Percentiles rank a stretch among this genome's conserved stretches.
Conservation (phyloP, 495 filamentous ascomycete genomes). For the Annulohypoxylon nitens region DNA sequence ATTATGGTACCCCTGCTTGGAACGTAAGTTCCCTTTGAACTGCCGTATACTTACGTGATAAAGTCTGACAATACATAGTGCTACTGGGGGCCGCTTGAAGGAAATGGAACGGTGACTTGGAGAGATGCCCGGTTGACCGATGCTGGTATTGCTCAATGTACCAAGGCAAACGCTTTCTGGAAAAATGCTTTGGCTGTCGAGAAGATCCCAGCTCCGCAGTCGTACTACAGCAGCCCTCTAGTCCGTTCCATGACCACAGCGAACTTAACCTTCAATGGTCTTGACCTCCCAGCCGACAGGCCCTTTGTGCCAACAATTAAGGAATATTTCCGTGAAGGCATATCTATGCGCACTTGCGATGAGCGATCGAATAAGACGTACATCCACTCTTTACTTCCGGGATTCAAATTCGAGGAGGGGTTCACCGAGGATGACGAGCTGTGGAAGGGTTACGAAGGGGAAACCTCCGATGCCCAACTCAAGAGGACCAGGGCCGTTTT, state of each 20-base stretch:
- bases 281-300: conserved; percentile 62
- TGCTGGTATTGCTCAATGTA: conserved; percentile 71
- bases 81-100: conserved; percentile 78
- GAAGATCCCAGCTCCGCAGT: conserved; percentile 73
- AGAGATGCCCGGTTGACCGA: conserved; percentile 75
- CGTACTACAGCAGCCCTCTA: conserved; percentile 76
- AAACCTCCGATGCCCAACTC: conserved; percentile 68
- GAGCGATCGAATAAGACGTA: conserved; percentile 67
- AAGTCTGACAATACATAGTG: conserved; percentile 60
- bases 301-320: conserved; percentile 74
- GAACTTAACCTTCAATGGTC: conserved; percentile 70
- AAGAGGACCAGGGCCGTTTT: conserved; percentile 67
- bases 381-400: conserved; percentile 69
- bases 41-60: neutral
- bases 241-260: conserved; percentile 73
- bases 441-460: conserved; percentile 69
- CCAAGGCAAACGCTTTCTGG: conserved; percentile 76
- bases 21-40: conserved; percentile 62
- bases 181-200: conserved; percentile 64
- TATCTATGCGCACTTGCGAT: conserved; percentile 83
- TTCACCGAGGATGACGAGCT: conserved; percentile 73
- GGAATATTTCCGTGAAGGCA: conserved; percentile 76
- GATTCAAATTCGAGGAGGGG: conserved; percentile 70
- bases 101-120: conserved; percentile 77
- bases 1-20: conserved; percentile 77